Percentiles rank a stretch among this genome's conserved stretches.
Conservation (phyloP, 2,329 filamentous ascomycete species). For the Knoxdaviesia proteae region DNA sequence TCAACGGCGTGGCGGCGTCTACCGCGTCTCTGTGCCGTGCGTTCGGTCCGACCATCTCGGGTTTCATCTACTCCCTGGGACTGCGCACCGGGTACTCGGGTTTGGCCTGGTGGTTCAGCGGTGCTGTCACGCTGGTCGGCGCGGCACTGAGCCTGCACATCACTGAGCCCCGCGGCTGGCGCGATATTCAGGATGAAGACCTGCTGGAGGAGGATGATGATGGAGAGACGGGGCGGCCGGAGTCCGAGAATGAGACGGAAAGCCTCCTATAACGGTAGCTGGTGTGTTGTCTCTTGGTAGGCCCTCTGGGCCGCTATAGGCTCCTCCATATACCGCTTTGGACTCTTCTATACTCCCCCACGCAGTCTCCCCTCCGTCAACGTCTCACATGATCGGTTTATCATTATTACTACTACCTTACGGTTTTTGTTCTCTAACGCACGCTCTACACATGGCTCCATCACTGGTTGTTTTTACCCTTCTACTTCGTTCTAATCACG, state of each 20-base stretch:
- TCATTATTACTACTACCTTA: slow-evolving; percentile 1
- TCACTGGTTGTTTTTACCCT: slow-evolving; percentile 4
- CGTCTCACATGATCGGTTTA: not conserved
- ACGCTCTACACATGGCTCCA: slow-evolving; percentile 3
- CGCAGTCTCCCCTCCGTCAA: too few species aligned
- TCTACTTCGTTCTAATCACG: not conserved
- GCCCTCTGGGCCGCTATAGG: not conserved
- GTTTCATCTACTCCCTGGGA: slow-evolving; percentile 64
- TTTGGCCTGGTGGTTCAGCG: slow-evolving; percentile 83
- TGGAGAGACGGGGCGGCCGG: too few species aligned
- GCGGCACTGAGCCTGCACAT: slow-evolving; percentile 58
- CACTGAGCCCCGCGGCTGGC: slow-evolving; percentile 33
- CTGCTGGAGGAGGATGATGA: slow-evolving; percentile 14
- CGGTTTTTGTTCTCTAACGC: slow-evolving; percentile 1
- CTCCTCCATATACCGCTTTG: not conserved
- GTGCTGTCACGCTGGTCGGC: slow-evolving; percentile 52
- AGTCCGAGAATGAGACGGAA: slow-evolving; percentile 14
- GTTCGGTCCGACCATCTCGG: slow-evolving; percentile 74
- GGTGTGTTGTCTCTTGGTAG: not conserved
- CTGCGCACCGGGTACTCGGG: slow-evolving; percentile 66
- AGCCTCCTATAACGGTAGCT: slow-evolving; percentile 5
- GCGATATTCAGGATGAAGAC: slow-evolving; percentile 15
- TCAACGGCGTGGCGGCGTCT: slow-evolving; percentile 83
- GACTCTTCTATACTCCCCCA: too few species aligned
- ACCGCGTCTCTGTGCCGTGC: slow-evolving; percentile 76